phyloP scores from a whole-genome alignment of 2,329 filamentous ascomycete species.

The Hypoxylon sp. region DNA sequence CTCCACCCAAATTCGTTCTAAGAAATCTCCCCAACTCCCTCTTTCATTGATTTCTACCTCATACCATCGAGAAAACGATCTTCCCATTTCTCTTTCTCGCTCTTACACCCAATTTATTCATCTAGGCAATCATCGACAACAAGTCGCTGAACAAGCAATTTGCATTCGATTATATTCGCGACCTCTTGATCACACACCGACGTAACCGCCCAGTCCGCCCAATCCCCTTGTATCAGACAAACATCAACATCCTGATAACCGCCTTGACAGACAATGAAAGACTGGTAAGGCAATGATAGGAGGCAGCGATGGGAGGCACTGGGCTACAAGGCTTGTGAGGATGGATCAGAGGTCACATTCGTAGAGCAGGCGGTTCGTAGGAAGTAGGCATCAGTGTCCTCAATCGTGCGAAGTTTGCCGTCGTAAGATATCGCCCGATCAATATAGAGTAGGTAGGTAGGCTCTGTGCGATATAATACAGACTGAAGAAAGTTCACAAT shows the following conservation, averaged over 20 bases:
- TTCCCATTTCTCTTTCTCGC: not conserved
- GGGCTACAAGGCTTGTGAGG: not conserved
- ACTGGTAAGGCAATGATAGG: not conserved
- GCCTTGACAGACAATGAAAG: not conserved
- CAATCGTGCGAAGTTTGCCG: not conserved
- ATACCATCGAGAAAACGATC: not conserved
- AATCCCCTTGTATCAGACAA: conserved; percentile 5
- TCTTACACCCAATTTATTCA: not conserved
- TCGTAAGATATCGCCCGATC: not conserved
- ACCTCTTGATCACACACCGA: not conserved
- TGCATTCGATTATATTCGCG: not conserved
- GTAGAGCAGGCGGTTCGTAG: not conserved
- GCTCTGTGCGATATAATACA: conserved; percentile 11
- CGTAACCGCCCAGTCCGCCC: not conserved
- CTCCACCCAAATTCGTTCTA: too few relatives aligned
- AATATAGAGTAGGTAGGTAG: conserved; percentile 13
- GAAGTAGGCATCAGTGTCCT: conserved; percentile 2
- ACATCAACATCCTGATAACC: not conserved
- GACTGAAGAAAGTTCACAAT: not conserved
- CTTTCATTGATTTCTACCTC: not conserved
- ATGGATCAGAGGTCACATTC: not conserved
- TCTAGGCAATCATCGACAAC: not conserved
- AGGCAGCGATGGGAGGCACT: conserved; percentile 4
- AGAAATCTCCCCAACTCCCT: not conserved
- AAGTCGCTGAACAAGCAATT: not conserved